phyloP scores from a whole-genome alignment of 2,329 filamentous ascomycete genomes.

The Cladophialophora yegresii region DNA sequence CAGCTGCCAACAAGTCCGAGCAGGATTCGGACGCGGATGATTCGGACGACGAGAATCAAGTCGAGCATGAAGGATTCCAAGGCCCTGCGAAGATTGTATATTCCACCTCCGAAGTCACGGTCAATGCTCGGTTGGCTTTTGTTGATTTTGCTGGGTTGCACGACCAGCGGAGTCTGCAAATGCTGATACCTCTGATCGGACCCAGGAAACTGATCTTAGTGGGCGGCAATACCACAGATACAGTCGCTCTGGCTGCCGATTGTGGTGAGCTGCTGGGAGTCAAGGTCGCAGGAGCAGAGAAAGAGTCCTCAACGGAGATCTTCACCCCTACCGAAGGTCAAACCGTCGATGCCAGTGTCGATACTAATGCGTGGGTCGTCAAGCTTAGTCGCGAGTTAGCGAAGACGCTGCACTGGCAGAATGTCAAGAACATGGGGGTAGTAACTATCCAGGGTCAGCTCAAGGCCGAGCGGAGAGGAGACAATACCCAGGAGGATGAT shows the following conservation, averaged over 20 bases:
- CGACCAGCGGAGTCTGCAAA: constrained; percentile 89
- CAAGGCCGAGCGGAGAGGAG: constrained; percentile 50
- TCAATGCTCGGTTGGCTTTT: constrained; percentile 77
- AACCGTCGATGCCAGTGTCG: constrained; percentile 84
- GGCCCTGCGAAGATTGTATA: constrained; percentile 77
- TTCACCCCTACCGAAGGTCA: constrained; percentile 77
- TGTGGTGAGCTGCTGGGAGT: constrained; percentile 67
- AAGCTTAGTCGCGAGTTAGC: constrained; percentile 83
- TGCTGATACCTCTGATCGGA: constrained; percentile 90
- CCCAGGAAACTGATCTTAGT: constrained; percentile 94
- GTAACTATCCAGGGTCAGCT: constrained; percentile 84
- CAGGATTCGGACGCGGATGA: constrained; percentile 60
- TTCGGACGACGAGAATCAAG: constrained; percentile 57
- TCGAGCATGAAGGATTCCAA: constrained; percentile 47
- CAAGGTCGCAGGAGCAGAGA: constrained; percentile 48
- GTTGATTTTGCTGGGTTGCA: constrained; percentile 92
- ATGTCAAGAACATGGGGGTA: constrained; percentile 82
- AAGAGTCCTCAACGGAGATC: constrained; percentile 62
- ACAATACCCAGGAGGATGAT: constrained; percentile 49
- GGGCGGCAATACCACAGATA: constrained; percentile 77
- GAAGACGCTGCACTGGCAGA: constrained; percentile 90
- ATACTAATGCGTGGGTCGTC: constrained; percentile 96
- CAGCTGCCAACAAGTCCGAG: constrained; percentile 42
- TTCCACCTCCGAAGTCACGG: constrained; percentile 62
- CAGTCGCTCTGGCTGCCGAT: constrained; percentile 72